phyloP scores from a whole-genome alignment of 73 alveolate species.

The Paramecium sexaurelia region DNA sequence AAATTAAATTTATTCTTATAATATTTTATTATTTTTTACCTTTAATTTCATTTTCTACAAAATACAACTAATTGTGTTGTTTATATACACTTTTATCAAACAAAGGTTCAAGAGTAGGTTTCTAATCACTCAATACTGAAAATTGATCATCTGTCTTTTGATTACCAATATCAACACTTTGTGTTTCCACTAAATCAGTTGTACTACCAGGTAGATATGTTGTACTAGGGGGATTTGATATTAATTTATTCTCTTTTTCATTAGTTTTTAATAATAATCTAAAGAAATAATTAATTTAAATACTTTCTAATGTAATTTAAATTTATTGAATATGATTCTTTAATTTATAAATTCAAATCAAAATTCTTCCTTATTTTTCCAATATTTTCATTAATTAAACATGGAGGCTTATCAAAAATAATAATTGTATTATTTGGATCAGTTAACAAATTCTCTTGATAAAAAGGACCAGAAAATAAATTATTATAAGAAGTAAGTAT shows the following conservation, averaged over 20 bases:
- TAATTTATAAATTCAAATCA: not conserved
- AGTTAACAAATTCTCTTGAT: not conserved
- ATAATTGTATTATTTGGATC: conserved; percentile 26
- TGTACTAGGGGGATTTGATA: not conserved
- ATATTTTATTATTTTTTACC: not conserved
- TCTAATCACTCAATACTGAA: not conserved
- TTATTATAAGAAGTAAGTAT: conserved; percentile 27
- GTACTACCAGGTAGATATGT: not conserved
- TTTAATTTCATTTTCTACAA: not conserved
- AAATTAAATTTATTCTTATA: not conserved
- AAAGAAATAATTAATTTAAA: not conserved
- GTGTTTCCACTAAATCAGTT: not conserved
- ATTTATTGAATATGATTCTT: conserved; percentile 28
- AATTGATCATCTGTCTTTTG: conserved; percentile 24
- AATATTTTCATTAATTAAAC: conserved; percentile 5
- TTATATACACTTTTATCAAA: not conserved
- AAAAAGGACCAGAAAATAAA: conserved; percentile 47
- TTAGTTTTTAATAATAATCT: not conserved
- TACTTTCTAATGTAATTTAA: conserved; percentile 37
- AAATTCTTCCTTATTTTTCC: not conserved
- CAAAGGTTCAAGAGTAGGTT: not conserved
- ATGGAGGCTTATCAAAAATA: conserved; percentile 1
- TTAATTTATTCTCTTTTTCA: not conserved
- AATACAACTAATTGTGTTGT: not conserved
- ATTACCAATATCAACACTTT: not conserved